These are phyloP conservation scores for Vaccinium myrtillus DNA, from an alignment of 148 eudicot genomes.

Conservation along the genomic window DNA sequence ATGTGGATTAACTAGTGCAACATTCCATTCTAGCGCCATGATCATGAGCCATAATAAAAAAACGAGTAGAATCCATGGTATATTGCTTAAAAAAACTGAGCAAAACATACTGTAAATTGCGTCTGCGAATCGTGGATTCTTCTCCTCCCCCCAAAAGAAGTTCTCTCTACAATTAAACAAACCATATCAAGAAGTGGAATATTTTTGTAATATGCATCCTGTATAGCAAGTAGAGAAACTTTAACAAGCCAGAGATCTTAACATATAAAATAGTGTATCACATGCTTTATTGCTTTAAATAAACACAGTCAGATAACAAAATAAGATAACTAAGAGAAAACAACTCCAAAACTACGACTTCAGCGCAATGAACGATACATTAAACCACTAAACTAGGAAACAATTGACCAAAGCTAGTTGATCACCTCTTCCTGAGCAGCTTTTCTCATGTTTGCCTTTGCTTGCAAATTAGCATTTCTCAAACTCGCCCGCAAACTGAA, in stretches of 20 bases:
- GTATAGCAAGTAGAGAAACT: background rate
- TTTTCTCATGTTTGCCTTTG: constrained; percentile 73
- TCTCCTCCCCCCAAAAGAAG: constrained; percentile 92
- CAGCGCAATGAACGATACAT: background rate
- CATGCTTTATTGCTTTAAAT: constrained; percentile 1
- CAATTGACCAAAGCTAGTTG: background rate
- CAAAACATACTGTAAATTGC: constrained; percentile 79
- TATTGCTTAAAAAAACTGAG: background rate
- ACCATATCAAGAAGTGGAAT: constrained; percentile 11
- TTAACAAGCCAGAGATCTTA: background rate
- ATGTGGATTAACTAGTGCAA: background rate
- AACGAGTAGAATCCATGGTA: background rate
- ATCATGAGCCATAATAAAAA: background rate
- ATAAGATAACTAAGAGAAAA: background rate
- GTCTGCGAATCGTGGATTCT: constrained; percentile 84
- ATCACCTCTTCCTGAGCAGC: constrained; percentile 81
- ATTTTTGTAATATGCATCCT: background rate
- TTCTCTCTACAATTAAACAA: constrained; percentile 64
- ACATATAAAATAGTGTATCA: background rate
- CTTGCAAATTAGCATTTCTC: constrained; percentile 85
- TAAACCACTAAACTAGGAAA: background rate
- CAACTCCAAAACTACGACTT: background rate
- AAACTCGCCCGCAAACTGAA: constrained; percentile 68
- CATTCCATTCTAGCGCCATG: background rate
- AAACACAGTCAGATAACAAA: background rate